Conservation (phyloP, 768 basidiomycete species). For the Leccinum disarticulatum region DNA sequence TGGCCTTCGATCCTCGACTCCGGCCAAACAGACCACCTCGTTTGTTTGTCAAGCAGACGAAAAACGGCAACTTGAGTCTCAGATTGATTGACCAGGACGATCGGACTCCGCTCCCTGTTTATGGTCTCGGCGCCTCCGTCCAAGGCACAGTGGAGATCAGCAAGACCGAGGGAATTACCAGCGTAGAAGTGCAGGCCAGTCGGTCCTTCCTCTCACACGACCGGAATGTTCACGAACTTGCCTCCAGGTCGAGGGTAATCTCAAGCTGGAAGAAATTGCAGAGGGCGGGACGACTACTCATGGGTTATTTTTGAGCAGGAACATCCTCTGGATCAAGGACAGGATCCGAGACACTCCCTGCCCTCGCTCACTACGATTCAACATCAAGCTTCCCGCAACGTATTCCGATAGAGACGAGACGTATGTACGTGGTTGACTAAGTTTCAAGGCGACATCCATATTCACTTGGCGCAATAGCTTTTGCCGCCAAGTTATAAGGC, state of each 20-base stretch:
- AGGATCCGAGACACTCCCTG: conserved; percentile 41
- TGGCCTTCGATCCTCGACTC: conserved; percentile 45
- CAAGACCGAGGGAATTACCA: conserved; percentile 54
- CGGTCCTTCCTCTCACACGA: neutral
- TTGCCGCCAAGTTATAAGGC: conserved; percentile 71
- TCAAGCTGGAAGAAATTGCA: conserved; percentile 60
- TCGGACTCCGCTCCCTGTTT: conserved; percentile 52
- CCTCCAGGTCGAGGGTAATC: conserved; percentile 57
- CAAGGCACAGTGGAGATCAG: conserved; percentile 56
- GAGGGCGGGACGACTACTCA: conserved; percentile 60
- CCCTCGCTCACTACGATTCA: conserved; percentile 54
- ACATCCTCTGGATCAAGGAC: conserved; percentile 59
- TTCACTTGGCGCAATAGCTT: conserved; percentile 39
- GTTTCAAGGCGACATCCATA: neutral
- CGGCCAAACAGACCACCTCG: conserved; percentile 41
- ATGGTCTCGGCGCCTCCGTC: conserved; percentile 50
- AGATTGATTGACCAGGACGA: conserved; percentile 54
- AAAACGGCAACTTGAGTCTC: conserved; percentile 50
- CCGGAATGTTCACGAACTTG: neutral
- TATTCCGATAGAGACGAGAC: conserved; percentile 55
- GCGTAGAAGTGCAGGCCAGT: conserved; percentile 64
- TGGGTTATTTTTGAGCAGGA: conserved; percentile 51
- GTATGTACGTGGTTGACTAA: conserved; percentile 48
- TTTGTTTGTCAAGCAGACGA: conserved; percentile 60
- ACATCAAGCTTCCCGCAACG: conserved; percentile 53